Evolutionary conservation across 345 rosid species (phyloP).

Genomic region (Microthlaspi erraticum): DNA sequence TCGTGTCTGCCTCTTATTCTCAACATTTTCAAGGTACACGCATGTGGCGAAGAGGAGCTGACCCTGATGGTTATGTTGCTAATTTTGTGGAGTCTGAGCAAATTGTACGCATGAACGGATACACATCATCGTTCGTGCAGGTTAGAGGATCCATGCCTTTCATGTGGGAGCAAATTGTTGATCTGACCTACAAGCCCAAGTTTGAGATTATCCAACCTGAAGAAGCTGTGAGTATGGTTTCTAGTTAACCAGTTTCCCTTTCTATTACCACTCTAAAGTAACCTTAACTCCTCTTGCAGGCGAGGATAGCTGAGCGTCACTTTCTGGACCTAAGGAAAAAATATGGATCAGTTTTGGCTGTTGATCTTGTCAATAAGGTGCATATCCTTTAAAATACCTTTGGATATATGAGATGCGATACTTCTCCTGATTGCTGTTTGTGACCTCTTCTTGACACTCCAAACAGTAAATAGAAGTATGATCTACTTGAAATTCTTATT

Average conservation of each 20-base stretch:
- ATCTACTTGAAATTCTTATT: slow-evolving; percentile 26
- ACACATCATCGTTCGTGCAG: slow-evolving; percentile 58
- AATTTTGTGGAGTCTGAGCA: slow-evolving; percentile 97
- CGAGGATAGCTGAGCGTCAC: slow-evolving; percentile 85
- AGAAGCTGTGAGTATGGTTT: slow-evolving; percentile 78
- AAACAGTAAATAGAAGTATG: no score
- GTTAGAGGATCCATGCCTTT: slow-evolving; percentile 95
- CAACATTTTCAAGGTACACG: slow-evolving; percentile 72
- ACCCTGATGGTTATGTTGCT: slow-evolving; percentile 96
- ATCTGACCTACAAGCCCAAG: slow-evolving; percentile 93
- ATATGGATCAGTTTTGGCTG: slow-evolving; percentile 76
- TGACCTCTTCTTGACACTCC: no score
- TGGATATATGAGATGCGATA: neutral
- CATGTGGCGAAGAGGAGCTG: slow-evolving; percentile 99
- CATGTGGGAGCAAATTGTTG: slow-evolving; percentile 94
- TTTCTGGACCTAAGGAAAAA: slow-evolving; percentile 92
- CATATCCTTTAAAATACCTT: neutral
- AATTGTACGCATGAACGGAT: slow-evolving; percentile 86
- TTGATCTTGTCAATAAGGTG: slow-evolving; percentile 95
- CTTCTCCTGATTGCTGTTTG: slow-evolving; percentile 7
- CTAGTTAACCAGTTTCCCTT: slow-evolving; percentile 16
- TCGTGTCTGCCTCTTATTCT: slow-evolving; percentile 17
- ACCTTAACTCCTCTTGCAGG: slow-evolving; percentile 51
- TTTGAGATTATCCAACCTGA: slow-evolving; percentile 85
- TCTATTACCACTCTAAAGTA: neutral